Conservation (phyloP, 768 basidiomycete species). For the Collybia mongolica region DNA sequence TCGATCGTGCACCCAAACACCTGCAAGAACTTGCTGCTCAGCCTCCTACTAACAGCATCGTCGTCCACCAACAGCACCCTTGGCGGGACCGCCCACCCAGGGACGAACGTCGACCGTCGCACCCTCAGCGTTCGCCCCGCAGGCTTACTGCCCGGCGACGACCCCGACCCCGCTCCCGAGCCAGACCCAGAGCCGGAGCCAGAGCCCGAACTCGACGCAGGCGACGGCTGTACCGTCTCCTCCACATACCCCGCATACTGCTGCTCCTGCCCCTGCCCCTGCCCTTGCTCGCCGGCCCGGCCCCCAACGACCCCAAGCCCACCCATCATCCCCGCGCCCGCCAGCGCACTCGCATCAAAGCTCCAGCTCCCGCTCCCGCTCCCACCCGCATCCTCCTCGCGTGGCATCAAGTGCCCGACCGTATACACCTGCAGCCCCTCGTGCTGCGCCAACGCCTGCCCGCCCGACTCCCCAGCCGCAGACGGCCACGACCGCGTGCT, state of each 20-base stretch:
- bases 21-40: constrained; percentile 91
- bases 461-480: constrained; percentile 11
- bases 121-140: constrained; percentile 55
- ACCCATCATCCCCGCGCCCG: constrained; percentile 21
- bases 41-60: constrained; percentile 84
- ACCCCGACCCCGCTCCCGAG: no score
- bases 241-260: background rate
- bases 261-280: background rate
- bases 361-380: constrained; percentile 62
- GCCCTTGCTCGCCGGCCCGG: background rate
- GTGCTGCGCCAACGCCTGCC: constrained; percentile 39
- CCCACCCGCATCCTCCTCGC: constrained; percentile 28
- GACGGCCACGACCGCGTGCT: background rate
- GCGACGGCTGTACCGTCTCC: constrained; percentile 1
- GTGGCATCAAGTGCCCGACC: constrained; percentile 72
- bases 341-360: constrained; percentile 42
- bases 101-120: constrained; percentile 77
- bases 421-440: constrained; percentile 81
- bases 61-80: constrained; percentile 93
- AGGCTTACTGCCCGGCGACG: no score
- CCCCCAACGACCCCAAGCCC: constrained; percentile 12
- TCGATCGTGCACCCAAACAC: constrained; percentile 95
- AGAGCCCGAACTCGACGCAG: constrained; percentile 15
- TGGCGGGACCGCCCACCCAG: constrained; percentile 90
- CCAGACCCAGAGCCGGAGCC: constrained; percentile 1